A percentile compares a stretch with the other conserved stretches of the same genome.
Evolutionary conservation across 345 rosid species (phyloP).

Genomic region (Trapa bicornis): DNA sequence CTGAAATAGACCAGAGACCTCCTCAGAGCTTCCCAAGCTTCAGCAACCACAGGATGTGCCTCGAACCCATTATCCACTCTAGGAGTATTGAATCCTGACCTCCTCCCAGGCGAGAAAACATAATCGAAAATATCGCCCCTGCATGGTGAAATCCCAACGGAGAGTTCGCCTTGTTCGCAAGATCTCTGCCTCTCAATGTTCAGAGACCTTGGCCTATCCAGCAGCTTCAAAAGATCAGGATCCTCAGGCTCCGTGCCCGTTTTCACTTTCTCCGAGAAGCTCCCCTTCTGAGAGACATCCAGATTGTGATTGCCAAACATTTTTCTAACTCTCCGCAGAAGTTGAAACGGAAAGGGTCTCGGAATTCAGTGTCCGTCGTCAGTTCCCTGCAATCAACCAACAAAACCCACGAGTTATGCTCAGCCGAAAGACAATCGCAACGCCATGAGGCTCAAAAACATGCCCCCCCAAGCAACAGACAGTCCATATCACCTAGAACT

Average conservation of each 20-base stretch:
- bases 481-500: no score
- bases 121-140: constrained; percentile 31
- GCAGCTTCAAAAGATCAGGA: constrained; percentile 47
- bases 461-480: no score
- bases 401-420: background rate
- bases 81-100: constrained; percentile 63
- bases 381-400: background rate
- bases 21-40: constrained; percentile 84
- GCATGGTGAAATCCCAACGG: constrained; percentile 34
- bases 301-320: background rate
- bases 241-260: constrained; percentile 31
- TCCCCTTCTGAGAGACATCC: constrained; percentile 20
- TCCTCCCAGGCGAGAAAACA: constrained; percentile 38
- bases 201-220: constrained; percentile 60
- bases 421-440: background rate
- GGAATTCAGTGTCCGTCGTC: background rate
- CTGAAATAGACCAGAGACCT: constrained; percentile 64
- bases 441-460: background rate
- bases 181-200: constrained; percentile 70
- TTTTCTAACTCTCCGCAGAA: background rate
- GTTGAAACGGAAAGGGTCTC: background rate
- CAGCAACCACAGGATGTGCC: constrained; percentile 55
- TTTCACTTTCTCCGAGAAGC: constrained; percentile 22
- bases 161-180: constrained; percentile 48
- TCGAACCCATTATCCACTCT: constrained; percentile 32